Conservation (phyloP, 495 filamentous ascomycete genomes). For the Trichoderma reesei region DNA sequence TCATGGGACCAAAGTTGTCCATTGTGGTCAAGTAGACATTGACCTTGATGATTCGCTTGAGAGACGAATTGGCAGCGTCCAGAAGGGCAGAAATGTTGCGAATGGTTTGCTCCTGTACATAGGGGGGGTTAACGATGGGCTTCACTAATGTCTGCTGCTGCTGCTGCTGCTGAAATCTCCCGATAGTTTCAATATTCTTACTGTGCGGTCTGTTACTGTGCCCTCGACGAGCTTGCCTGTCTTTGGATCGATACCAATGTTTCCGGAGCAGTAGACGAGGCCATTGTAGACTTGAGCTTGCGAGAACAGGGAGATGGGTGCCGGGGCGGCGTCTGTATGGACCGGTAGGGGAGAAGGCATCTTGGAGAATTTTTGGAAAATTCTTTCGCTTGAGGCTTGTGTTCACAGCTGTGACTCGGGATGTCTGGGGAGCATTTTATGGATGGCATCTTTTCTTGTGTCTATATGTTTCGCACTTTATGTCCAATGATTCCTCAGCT, state of each 20-base stretch:
- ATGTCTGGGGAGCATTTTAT: too few relatives aligned
- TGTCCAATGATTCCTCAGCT: background rate
- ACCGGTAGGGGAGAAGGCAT: background rate
- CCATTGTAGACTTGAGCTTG: constrained; percentile 49
- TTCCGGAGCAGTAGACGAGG: constrained; percentile 49
- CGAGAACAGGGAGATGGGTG: constrained; percentile 45
- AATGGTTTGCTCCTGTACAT: background rate
- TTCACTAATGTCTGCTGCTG: background rate
- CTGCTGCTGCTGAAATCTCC: too few relatives aligned
- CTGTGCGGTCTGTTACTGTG: constrained; percentile 40
- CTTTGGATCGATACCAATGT: constrained; percentile 40
- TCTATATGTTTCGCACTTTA: background rate
- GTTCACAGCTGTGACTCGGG: background rate
- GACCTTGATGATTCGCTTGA: constrained; percentile 55
- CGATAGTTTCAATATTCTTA: background rate
- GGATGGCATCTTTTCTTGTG: too few relatives aligned
- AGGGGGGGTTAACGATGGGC: background rate
- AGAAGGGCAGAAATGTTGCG: constrained; percentile 52
- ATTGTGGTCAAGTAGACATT: constrained; percentile 59
- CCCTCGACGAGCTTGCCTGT: constrained; percentile 43
- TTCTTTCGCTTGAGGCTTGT: background rate
- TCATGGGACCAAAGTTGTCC: constrained; percentile 58
- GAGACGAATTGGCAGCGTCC: constrained; percentile 45
- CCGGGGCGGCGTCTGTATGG: constrained; percentile 23
- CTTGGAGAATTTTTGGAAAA: background rate